phyloP scores from a whole-genome alignment of 441 rosid genomes.

The Corymbia citriodora region DNA sequence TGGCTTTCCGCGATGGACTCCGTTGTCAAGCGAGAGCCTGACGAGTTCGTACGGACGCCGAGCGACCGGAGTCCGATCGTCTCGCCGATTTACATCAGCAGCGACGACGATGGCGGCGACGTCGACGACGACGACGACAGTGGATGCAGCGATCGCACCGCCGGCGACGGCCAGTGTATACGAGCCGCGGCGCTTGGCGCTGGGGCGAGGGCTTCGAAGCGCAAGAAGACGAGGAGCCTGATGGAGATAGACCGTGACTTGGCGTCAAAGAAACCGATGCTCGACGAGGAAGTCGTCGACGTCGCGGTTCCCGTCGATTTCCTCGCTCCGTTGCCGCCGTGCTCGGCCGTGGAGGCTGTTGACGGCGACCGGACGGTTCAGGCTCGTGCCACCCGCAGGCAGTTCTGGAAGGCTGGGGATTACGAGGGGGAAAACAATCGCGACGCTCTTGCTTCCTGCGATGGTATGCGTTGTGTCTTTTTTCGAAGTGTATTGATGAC shows the following conservation, averaged over 20 bases:
- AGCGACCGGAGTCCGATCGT: background rate
- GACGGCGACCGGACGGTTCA: background rate
- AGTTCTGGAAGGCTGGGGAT: conserved; percentile 32
- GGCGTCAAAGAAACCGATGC: background rate
- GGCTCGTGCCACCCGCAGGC: conserved; percentile 2
- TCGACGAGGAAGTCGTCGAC: background rate
- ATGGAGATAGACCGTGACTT: background rate
- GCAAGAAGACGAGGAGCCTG: background rate
- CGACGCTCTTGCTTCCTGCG: background rate
- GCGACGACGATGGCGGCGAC: background rate
- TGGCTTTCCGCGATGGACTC: background rate
- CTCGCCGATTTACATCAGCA: background rate
- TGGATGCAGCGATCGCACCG: background rate
- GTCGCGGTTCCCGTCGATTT: background rate
- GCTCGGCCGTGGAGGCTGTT: background rate
- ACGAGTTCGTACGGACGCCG: background rate
- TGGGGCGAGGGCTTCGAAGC: background rate
- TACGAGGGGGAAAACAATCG: background rate
- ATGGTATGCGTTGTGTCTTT: background rate
- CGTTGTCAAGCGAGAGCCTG: background rate
- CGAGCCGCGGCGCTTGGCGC: background rate
- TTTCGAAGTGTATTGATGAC: background rate
- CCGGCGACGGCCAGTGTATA: background rate
- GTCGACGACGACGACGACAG: background rate
- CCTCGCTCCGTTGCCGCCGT: background rate